Conservation (phyloP, 2,329 filamentous ascomycete species). For the Aspergillus japonicus region DNA sequence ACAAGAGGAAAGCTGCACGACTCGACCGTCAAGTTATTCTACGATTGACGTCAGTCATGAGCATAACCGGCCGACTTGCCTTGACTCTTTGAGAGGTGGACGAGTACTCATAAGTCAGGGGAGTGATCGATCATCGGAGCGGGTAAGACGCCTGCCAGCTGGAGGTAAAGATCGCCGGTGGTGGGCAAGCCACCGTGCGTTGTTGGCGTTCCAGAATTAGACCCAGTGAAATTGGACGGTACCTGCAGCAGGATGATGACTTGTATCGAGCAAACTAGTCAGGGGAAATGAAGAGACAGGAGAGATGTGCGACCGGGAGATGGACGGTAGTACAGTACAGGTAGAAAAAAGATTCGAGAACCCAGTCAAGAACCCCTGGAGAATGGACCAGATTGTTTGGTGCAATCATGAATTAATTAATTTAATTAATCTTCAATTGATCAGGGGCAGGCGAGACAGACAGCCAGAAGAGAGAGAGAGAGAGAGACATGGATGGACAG, state of each 20-base stretch:
- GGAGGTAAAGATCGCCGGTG: not conserved
- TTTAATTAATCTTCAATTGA: not conserved
- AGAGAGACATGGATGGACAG: not conserved
- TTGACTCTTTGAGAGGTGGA: no score
- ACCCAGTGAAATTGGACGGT: not conserved
- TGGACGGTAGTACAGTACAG: no score
- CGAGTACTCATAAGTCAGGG: not conserved
- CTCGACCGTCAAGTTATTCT: not conserved
- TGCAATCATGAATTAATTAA: not conserved
- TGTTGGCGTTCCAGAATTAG: not conserved
- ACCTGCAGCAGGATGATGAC: not conserved
- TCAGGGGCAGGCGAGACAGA: not conserved
- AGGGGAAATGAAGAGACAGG: not conserved
- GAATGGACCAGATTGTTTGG: not conserved
- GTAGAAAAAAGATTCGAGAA: not conserved
- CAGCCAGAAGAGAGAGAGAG: no score
- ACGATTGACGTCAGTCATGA: not conserved
- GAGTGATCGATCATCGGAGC: not conserved
- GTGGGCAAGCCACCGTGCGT: not conserved
- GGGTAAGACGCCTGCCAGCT: not conserved
- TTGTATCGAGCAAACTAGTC: no score
- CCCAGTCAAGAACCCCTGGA: not conserved
- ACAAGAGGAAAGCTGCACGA: not conserved
- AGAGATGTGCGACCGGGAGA: not conserved
- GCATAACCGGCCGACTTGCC: no score